phyloP scores from a whole-genome alignment of 768 basidiomycete genomes.

The Pleurotus sapidus region DNA sequence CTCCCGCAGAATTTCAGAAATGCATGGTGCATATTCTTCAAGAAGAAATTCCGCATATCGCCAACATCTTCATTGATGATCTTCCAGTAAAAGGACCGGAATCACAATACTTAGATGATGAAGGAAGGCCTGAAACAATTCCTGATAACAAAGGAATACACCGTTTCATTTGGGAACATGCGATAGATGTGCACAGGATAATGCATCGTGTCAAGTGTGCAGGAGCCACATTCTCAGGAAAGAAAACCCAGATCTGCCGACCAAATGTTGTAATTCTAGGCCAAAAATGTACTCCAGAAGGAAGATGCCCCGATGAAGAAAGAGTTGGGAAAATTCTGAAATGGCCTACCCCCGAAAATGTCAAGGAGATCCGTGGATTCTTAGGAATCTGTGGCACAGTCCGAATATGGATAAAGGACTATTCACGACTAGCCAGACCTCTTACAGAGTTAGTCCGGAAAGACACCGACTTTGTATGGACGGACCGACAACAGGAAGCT shows the following conservation, averaged over 20 bases:
- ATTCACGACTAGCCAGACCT: conserved; percentile 11
- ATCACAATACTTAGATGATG: conserved; percentile 14
- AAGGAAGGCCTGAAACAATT: conserved; percentile 17
- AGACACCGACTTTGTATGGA: conserved; percentile 23
- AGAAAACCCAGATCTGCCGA: conserved; percentile 22
- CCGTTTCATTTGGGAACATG: conserved; percentile 34
- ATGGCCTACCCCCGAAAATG: no score
- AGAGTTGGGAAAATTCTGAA: not conserved
- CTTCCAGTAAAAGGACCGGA: conserved; percentile 11
- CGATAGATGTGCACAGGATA: conserved; percentile 29
- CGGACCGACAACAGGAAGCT: conserved; percentile 14
- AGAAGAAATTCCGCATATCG: conserved; percentile 20
- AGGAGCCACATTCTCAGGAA: conserved; percentile 25
- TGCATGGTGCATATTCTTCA: conserved; percentile 29
- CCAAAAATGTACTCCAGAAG: conserved; percentile 26
- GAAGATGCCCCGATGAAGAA: conserved; percentile 20
- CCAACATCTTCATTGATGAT: conserved; percentile 13
- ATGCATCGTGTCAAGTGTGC: conserved; percentile 25
- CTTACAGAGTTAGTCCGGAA: conserved; percentile 14
- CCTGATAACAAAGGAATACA: conserved; percentile 24
- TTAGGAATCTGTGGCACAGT: not conserved
- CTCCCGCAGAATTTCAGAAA: conserved; percentile 26
- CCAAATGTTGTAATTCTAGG: conserved; percentile 22
- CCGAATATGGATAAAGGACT: conserved; percentile 17
- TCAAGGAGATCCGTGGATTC: no score